Percentiles rank a stretch among this genome's conserved stretches.
Evolutionary conservation across 1,284 basidiomycete genomes (phyloP).

Genomic region (Pascua sp.): DNA sequence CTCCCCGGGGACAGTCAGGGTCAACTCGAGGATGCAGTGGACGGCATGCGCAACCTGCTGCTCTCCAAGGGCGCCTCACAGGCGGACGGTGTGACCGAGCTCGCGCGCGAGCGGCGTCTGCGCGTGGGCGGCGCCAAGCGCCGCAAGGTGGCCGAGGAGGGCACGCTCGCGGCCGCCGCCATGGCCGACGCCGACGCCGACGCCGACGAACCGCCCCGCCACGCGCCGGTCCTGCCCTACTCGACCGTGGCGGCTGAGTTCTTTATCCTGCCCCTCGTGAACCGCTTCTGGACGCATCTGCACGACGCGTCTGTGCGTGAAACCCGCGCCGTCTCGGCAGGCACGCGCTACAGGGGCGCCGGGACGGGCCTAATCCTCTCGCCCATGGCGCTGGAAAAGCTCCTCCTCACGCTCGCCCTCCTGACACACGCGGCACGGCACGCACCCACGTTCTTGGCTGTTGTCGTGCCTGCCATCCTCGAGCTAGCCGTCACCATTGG

Average conservation of each 20-base stretch:
- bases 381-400: constrained; percentile 67
- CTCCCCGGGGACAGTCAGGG: constrained; percentile 31
- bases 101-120: constrained; percentile 71
- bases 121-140: constrained; percentile 55
- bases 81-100: constrained; percentile 51
- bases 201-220: neutral
- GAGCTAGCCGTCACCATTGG: constrained; percentile 77
- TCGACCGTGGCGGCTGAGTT: constrained; percentile 74
- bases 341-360: constrained; percentile 61
- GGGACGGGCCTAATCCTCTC: constrained; percentile 77
- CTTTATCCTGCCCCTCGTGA: constrained; percentile 83
- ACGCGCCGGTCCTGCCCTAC: constrained; percentile 52
- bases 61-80: constrained; percentile 37
- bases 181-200: constrained; percentile 3
- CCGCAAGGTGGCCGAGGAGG: constrained; percentile 29
- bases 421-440: constrained; percentile 75
- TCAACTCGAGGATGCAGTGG: constrained; percentile 37
- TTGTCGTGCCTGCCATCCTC: constrained; percentile 73
- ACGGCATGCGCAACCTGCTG: constrained; percentile 32
- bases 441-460: constrained; percentile 69
- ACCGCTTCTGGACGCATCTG: constrained; percentile 85
- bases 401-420: constrained; percentile 72
- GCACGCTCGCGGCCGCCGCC: constrained; percentile 11
- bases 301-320: constrained; percentile 74
- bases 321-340: constrained; percentile 57